Percentiles rank a stretch among this genome's conserved stretches.
These are phyloP conservation scores for Dothideomycetidae sp. DNA, from an alignment of 2,329 filamentous ascomycete genomes.

Conservation along the genomic window DNA sequence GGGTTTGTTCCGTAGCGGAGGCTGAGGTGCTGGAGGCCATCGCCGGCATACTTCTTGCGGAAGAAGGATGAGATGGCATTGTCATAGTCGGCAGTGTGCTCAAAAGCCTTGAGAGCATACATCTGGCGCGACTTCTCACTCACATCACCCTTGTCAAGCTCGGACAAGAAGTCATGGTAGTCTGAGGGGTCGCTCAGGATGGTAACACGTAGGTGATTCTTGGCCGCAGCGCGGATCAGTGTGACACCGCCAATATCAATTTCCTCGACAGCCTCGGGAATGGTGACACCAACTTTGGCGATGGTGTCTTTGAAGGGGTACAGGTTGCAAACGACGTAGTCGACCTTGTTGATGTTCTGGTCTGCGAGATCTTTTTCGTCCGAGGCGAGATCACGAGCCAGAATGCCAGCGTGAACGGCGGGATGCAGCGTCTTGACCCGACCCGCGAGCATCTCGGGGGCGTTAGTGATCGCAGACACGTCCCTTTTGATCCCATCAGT, in stretches of 20 bases:
- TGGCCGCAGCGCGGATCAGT: constrained; percentile 86
- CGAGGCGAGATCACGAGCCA: constrained; percentile 83
- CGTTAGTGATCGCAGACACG: constrained; percentile 86
- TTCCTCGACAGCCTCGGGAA: constrained; percentile 93
- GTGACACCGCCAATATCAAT: constrained; percentile 98
- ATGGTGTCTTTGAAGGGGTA: constrained; percentile 99
- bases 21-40: constrained; percentile 67
- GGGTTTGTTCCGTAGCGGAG: constrained; percentile 95
- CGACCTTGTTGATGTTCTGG: constrained; percentile 88
- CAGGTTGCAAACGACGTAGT: constrained; percentile 92
- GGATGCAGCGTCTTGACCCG: constrained; percentile 93
- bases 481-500: constrained; percentile 55
- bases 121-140: constrained; percentile 70
- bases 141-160: constrained; percentile 76
- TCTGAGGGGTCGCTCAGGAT: constrained; percentile 89
- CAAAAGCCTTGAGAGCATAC: constrained; percentile 98
- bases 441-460: constrained; percentile 90
- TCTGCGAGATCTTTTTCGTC: constrained; percentile 95
- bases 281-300: constrained; percentile 90
- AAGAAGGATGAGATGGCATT: constrained; percentile 91
- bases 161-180: constrained; percentile 85
- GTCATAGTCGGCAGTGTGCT: constrained; percentile 45
- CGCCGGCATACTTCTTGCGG: constrained; percentile 85
- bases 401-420: constrained; percentile 60
- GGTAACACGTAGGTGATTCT: constrained; percentile 92